phyloP scores from a whole-genome alignment of 2,329 filamentous ascomycete genomes.

The Ciborinia camelliae region DNA sequence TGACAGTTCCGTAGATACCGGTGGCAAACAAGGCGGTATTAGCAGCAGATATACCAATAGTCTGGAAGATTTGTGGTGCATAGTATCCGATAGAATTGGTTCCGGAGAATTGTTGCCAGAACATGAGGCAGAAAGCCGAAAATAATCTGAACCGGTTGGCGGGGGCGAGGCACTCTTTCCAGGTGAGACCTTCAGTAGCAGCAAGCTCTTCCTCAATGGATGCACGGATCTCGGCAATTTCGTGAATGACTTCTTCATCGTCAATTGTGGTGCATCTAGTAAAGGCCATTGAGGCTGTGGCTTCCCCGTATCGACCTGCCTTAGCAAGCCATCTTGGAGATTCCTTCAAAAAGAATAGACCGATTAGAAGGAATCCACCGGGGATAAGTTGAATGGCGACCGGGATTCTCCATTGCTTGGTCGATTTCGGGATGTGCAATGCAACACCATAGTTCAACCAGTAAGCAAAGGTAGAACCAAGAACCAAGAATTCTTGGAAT shows the following conservation, averaged over 20 bases:
- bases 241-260: slow-evolving; percentile 53
- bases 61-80: slow-evolving; percentile 56
- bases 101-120: slow-evolving; percentile 42
- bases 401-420: slow-evolving; percentile 46
- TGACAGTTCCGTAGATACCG: slow-evolving; percentile 68
- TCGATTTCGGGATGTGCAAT: slow-evolving; percentile 39
- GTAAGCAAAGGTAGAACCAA: slow-evolving; percentile 45
- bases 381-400: slow-evolving; percentile 37
- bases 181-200: slow-evolving; percentile 63
- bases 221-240: slow-evolving; percentile 62
- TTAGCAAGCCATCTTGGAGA: slow-evolving; percentile 67
- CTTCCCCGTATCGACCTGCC: slow-evolving; percentile 56
- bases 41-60: slow-evolving; percentile 57
- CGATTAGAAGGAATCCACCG: slow-evolving; percentile 38
- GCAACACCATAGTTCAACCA: slow-evolving; percentile 51
- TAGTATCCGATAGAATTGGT: slow-evolving; percentile 32
- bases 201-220: slow-evolving; percentile 69
- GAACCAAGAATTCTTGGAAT: slow-evolving; percentile 45
- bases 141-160: slow-evolving; percentile 42
- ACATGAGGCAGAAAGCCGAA: slow-evolving; percentile 43
- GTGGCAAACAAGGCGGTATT: slow-evolving; percentile 63
- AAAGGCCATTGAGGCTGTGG: slow-evolving; percentile 50
- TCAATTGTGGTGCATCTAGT: slow-evolving; percentile 57
- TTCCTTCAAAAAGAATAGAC: slow-evolving; percentile 38
- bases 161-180: slow-evolving; percentile 42